Evolutionary conservation across 2,329 filamentous ascomycete species (phyloP), one percentile per base, ranked within the genome.

Genomic region (Lachnum nothofagi): DNA sequence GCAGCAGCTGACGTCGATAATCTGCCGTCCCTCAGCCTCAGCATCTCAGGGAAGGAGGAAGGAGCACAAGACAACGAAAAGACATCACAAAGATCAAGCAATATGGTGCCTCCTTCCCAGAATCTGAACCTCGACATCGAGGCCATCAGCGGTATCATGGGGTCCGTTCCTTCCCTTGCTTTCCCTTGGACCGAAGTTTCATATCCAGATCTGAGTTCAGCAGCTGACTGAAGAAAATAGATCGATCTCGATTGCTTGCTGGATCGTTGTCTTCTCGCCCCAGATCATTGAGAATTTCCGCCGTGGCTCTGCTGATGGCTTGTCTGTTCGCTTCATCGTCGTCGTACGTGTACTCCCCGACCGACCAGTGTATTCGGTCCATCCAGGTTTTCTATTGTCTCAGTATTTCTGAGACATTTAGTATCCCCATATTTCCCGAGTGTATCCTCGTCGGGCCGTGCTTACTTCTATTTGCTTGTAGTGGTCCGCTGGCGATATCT

Each of bases 231-330:
- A 9, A 37, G 25, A 10, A 48, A 23, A 25, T 60, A 88, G 91
- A 29, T 95, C 91, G 7, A 91, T 98, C 59, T 95, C 89, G 39
- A 96, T 98, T 65, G 91, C 91, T 43, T 96, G 91, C 67, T 65
- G 93, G 93, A 87, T 97, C 49, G 88, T 97, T 29, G 93, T 98
- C 49, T 98, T 96, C 72, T 93, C 89, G 1, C 93, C 93, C 2
- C 93, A 98, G 61, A 96, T 98, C 60, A 85, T 95, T 60, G 89
- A 95, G 64, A 96, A 96, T 66, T 96, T 95, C 71, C 84, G 83
- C 55, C 81, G 90, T 48, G 74, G 80, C 57, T 94, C 86, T 34
- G 88, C 90, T 49, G 89, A 96, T 65, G 91, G 90, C 2, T 76
- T 97, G 1, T 95, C 88, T 0, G 79, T 96, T 12, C 85, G 91